Percentiles rank a stretch among this genome's conserved stretches.
phyloP scores from a whole-genome alignment of 768 basidiomycete species.

The Coprinopsis sp. region DNA sequence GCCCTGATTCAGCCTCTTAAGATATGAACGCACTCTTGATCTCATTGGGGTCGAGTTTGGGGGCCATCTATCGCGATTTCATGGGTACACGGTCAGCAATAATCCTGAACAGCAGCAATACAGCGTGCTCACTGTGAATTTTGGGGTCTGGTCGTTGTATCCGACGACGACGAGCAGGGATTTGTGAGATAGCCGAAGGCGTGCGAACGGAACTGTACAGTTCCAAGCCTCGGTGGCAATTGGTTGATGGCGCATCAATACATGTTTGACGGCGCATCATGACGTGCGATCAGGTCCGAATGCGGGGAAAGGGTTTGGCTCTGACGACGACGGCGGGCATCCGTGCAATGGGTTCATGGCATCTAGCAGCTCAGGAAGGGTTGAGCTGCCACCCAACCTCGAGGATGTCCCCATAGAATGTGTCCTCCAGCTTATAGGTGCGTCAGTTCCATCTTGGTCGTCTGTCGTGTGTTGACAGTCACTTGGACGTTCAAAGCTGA shows the following conservation, averaged over 20 bases:
- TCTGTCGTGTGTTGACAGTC: slow-evolving; percentile 4
- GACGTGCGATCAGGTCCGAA: no score
- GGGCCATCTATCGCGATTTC: no score
- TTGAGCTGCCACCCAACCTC: slow-evolving; percentile 79
- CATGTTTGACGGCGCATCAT: no score
- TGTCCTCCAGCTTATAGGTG: slow-evolving; percentile 87
- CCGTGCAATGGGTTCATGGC: slow-evolving; percentile 83
- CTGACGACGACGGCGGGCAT: slow-evolving; percentile 5
- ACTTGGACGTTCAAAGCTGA: slow-evolving; percentile 54
- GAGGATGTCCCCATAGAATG: slow-evolving; percentile 79
- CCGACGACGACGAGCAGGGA: slow-evolving; percentile 9
- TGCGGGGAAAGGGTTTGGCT: no score
- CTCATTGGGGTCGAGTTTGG: slow-evolving; percentile 92
- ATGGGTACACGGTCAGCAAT: slow-evolving; percentile 27
- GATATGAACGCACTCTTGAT: no score
- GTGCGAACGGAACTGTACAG: slow-evolving; percentile 72
- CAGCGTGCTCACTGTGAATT: slow-evolving; percentile 22
- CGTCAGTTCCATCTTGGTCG: slow-evolving; percentile 11
- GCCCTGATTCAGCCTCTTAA: no score
- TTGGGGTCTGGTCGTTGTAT: slow-evolving; percentile 20
- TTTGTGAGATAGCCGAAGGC: no score
- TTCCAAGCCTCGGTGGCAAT: not conserved
- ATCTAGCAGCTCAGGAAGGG: slow-evolving; percentile 59
- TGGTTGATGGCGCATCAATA: not conserved
- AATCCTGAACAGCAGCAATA: slow-evolving; percentile 1